Evolutionary conservation across 371 early-diverging fungal genomes (phyloP).

Genomic region (Furculomyces boomerangus): DNA sequence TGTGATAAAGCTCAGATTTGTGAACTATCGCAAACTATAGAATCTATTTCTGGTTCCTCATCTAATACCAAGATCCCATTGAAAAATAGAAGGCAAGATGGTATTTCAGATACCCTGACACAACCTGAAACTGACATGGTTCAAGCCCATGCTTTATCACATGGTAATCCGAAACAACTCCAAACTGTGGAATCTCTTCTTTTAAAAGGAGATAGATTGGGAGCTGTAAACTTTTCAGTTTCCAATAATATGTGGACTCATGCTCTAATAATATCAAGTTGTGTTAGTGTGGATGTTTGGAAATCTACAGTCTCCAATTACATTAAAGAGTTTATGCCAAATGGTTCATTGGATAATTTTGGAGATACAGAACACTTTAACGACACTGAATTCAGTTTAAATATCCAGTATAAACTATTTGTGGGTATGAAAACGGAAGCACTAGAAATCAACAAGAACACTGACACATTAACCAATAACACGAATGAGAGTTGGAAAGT

Average conservation of each 20-base stretch:
- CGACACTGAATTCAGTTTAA: slow-evolving; percentile 4
- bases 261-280: slow-evolving; percentile 75
- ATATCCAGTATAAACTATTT: slow-evolving; percentile 18
- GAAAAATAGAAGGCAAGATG: too few relatives aligned
- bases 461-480: neutral
- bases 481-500: neutral
- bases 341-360: neutral
- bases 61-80: too few relatives aligned
- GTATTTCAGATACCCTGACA: neutral
- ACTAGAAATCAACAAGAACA: slow-evolving; percentile 1
- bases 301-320: slow-evolving; percentile 56
- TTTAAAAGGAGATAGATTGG: slow-evolving; percentile 50
- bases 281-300: slow-evolving; percentile 66
- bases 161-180: slow-evolving; percentile 5
- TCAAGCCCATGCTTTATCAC: neutral
- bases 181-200: slow-evolving; percentile 41
- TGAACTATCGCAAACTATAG: neutral
- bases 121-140: neutral
- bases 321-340: slow-evolving; percentile 20
- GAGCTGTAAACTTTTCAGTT: slow-evolving; percentile 54
- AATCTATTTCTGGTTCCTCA: neutral
- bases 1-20: neutral
- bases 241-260: slow-evolving; percentile 66
- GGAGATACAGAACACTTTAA: neutral
- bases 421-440: slow-evolving; percentile 13